Evolutionary conservation across 331 rosid genomes (phyloP).

Genomic region (Cydonia oblonga): DNA sequence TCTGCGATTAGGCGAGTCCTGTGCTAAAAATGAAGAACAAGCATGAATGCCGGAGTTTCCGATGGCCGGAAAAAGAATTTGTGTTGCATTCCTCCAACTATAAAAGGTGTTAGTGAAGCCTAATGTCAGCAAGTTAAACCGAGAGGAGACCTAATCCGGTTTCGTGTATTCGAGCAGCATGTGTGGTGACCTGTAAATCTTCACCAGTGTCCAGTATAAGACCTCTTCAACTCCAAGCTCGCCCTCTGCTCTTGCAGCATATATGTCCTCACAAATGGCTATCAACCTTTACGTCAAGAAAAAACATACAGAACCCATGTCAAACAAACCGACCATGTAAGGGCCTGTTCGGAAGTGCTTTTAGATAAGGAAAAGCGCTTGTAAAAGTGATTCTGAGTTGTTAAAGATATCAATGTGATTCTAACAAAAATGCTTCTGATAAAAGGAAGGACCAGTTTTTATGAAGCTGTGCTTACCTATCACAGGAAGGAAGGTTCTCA

Average conservation of each 20-base stretch:
- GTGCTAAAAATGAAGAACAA: background rate
- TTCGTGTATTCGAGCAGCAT: conserved; percentile 97
- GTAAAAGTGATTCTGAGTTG: background rate
- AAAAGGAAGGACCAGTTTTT: background rate
- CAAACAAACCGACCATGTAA: background rate
- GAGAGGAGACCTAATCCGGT: conserved; percentile 36
- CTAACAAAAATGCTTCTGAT: too few relatives aligned
- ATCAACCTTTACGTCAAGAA: conserved; percentile 47
- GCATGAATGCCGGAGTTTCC: background rate
- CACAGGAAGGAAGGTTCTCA: conserved; percentile 97
- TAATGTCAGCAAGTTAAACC: conserved; percentile 9
- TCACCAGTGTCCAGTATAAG: conserved; percentile 93
- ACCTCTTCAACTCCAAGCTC: conserved; percentile 96
- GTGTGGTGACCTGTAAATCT: conserved; percentile 92
- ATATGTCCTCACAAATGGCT: conserved; percentile 92
- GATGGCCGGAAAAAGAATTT: background rate
- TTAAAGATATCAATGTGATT: background rate
- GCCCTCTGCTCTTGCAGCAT: conserved; percentile 98
- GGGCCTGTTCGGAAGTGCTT: background rate
- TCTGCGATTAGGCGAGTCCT: background rate
- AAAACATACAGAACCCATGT: background rate
- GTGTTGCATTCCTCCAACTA: background rate
- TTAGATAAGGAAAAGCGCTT: background rate
- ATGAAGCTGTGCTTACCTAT: conserved; percentile 46
- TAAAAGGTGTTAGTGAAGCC: conserved; percentile 6